phyloP scores from a whole-genome alignment of 2,329 filamentous ascomycete species.

The Apiospora sp. region DNA sequence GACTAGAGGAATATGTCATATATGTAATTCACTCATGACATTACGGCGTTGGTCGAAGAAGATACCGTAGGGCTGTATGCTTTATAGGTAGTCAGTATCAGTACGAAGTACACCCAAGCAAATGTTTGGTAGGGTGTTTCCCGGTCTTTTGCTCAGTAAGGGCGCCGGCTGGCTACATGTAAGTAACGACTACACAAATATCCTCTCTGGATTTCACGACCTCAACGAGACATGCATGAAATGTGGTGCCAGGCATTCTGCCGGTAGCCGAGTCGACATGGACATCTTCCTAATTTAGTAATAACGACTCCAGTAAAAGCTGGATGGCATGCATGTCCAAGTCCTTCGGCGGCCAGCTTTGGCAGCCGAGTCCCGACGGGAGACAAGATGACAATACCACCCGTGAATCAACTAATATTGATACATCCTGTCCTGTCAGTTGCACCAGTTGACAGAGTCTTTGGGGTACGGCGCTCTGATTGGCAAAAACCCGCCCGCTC shows the following conservation, averaged over 20 bases:
- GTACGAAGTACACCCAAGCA: no score
- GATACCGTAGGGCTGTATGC: no score
- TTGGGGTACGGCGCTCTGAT: not conserved
- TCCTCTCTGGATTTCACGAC: no score
- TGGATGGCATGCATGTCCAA: not conserved
- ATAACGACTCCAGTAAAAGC: not conserved
- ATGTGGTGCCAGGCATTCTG: not conserved
- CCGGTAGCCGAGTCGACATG: not conserved
- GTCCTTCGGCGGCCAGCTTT: not conserved
- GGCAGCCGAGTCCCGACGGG: not conserved
- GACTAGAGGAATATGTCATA: no score
- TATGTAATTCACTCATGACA: no score
- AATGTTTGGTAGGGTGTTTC: no score
- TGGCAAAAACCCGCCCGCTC: not conserved
- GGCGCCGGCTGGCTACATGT: no score
- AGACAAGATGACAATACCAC: not conserved
- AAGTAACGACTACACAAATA: no score
- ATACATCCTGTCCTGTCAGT: no score
- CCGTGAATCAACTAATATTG: not conserved
- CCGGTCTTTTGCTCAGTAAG: no score
- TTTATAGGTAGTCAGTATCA: no score
- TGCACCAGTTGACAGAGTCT: not conserved
- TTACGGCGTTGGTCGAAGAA: no score
- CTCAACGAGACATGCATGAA: not conserved
- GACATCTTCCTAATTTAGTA: not conserved